Percentiles rank a stretch among this genome's conserved stretches.
phyloP scores from a whole-genome alignment of 2,329 filamentous ascomycete species.

The Botryotinia calthae region DNA sequence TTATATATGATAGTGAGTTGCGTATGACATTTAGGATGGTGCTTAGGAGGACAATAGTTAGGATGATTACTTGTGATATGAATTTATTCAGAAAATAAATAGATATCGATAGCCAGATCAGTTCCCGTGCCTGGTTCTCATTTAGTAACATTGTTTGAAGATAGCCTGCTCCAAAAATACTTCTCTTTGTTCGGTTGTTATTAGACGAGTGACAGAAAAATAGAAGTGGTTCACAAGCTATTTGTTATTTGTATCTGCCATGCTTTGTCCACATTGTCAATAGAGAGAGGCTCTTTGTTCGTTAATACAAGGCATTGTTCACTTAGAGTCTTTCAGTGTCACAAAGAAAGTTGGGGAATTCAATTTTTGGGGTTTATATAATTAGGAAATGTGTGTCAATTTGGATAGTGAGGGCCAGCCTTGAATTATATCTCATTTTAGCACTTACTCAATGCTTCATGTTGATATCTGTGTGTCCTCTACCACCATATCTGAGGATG shows the following conservation, averaged over 20 bases:
- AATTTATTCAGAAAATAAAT: not conserved
- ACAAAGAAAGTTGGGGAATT: not conserved
- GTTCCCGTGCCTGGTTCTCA: not conserved
- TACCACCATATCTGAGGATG: not conserved
- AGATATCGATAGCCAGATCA: not conserved
- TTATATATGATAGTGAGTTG: not conserved
- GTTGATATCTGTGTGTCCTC: not conserved
- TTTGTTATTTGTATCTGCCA: not conserved
- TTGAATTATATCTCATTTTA: not conserved
- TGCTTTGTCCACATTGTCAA: not conserved
- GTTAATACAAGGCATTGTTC: not conserved
- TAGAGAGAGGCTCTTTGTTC: not conserved
- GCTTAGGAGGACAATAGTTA: not conserved
- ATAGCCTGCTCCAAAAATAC: not conserved
- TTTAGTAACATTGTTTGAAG: not conserved
- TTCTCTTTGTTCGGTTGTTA: not conserved
- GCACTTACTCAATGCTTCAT: not conserved
- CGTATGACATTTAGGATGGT: not conserved
- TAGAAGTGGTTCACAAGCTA: too few species aligned
- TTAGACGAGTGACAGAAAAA: not conserved
- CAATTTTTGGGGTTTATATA: not conserved
- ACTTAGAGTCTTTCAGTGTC: not conserved
- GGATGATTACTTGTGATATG: accelerated
- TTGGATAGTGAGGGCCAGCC: not conserved
- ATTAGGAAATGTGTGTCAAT: not conserved